phyloP scores from a whole-genome alignment of 805 yeast genomes.

The Ogataea methanolica region DNA sequence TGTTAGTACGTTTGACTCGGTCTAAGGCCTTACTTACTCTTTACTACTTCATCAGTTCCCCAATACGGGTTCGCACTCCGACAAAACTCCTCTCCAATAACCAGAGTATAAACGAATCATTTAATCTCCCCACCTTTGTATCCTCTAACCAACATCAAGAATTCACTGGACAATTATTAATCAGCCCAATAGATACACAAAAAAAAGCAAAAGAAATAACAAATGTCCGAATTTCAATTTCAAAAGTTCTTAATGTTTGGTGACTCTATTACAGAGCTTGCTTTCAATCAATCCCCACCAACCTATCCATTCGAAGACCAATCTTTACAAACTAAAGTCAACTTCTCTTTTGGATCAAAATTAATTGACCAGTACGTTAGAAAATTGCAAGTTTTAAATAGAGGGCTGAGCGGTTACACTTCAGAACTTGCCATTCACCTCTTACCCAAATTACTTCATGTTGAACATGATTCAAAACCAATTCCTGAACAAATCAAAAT shows the following conservation, averaged over 20 bases:
- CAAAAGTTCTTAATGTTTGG: conserved; percentile 31
- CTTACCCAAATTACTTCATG: conserved; percentile 44
- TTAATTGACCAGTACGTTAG: conserved; percentile 44
- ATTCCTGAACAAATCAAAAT: conserved; percentile 30
- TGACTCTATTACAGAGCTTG: conserved; percentile 33
- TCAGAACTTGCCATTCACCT: conserved; percentile 54
- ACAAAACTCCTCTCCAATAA: no score
- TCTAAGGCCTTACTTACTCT: no score
- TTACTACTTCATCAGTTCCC: no score
- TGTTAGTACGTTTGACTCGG: no score
- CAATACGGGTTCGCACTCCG: no score
- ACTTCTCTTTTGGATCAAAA: conserved; percentile 29
- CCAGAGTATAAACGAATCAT: no score
- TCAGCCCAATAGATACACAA: neutral
- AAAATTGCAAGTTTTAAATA: conserved; percentile 58
- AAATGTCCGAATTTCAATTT: conserved; percentile 18
- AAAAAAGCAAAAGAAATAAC: neutral
- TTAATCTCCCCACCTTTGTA: no score
- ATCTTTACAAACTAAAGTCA: neutral
- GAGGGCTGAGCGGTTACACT: conserved; percentile 80
- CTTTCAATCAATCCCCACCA: conserved; percentile 21
- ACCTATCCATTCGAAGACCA: neutral
- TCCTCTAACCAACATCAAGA: no score
- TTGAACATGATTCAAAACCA: conserved; percentile 36
- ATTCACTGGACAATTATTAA: neutral